Evolutionary conservation across 2,329 filamentous ascomycete genomes (phyloP).

Genomic region (Colletotrichum kahawae): DNA sequence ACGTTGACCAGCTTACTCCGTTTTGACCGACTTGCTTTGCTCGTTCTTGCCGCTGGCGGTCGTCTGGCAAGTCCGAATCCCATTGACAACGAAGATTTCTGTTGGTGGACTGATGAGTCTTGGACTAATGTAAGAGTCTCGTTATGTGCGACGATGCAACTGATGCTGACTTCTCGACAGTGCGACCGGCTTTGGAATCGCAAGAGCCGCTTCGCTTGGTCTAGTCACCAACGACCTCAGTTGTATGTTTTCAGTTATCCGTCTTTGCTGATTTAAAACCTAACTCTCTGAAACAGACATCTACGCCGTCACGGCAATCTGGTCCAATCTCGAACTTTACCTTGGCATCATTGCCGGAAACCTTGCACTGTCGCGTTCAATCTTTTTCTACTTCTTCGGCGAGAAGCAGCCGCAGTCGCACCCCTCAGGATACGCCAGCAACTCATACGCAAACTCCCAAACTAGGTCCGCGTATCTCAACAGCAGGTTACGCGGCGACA

Average conservation of each 20-base stretch:
- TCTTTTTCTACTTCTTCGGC: conserved; percentile 28
- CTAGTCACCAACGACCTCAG: conserved; percentile 28
- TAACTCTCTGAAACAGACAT: conserved; percentile 27
- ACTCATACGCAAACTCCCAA: conserved; percentile 6
- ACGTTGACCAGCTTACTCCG: conserved; percentile 26
- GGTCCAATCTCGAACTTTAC: conserved; percentile 41
- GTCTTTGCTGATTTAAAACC: not conserved
- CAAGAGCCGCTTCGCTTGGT: conserved; percentile 27
- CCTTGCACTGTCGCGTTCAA: conserved; percentile 27
- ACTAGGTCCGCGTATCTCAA: conserved; percentile 10
- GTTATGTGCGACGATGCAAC: fast-evolving
- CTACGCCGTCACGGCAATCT: conserved; percentile 39
- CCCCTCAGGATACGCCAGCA: not conserved
- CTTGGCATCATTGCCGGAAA: conserved; percentile 42
- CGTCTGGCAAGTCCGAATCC: conserved; percentile 37
- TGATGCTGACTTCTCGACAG: conserved; percentile 1
- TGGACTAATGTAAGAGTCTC: conserved; percentile 27
- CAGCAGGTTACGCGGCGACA: conserved; percentile 21
- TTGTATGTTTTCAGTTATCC: conserved; percentile 20
- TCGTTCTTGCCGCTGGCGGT: conserved; percentile 33
- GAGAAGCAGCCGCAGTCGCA: not conserved
- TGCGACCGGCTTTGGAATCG: conserved; percentile 31
- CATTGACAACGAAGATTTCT: conserved; percentile 31
- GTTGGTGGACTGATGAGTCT: conserved; percentile 38
- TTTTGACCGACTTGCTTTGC: conserved; percentile 30